A percentile compares a stretch with the other conserved stretches of the same genome.
Conservation (phyloP, 371 early-diverging fungal genomes). For the Apophysomyces variabilis region DNA sequence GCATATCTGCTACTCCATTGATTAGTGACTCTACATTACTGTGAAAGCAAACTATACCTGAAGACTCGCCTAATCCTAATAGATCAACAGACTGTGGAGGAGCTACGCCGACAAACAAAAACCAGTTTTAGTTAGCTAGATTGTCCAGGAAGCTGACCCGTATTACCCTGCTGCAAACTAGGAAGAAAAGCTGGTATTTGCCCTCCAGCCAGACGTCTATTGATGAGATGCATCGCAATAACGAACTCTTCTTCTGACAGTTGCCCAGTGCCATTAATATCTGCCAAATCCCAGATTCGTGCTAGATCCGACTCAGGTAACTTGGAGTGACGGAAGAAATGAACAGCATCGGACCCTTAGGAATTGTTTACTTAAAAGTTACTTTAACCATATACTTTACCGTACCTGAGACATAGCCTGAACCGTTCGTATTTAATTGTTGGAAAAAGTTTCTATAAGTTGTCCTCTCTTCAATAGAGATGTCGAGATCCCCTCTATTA, state of each 20-base stretch:
- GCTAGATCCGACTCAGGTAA: constrained; percentile 70
- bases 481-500: constrained; percentile 22
- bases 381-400: neutral
- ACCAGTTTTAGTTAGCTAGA: neutral
- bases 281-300: constrained; percentile 74
- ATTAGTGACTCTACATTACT: neutral
- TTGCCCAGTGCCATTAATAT: constrained; percentile 48
- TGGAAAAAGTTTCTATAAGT: constrained; percentile 39
- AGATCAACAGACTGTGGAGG: constrained; percentile 23
- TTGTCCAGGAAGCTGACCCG: constrained; percentile 4
- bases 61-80: constrained; percentile 25
- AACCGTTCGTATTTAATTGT: constrained; percentile 33
- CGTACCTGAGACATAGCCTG: constrained; percentile 40
- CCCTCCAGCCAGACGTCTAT: constrained; percentile 50
- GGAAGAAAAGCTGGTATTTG: constrained; percentile 42
- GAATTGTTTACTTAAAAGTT: neutral
- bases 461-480: constrained; percentile 34
- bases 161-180: constrained; percentile 6
- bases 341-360: constrained; percentile 70
- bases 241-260: constrained; percentile 56
- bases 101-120: neutral
- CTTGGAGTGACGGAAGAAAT: constrained; percentile 78
- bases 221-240: constrained; percentile 68
- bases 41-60: constrained; percentile 8
- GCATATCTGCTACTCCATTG: neutral